A percentile compares a stretch with the other conserved stretches of the same genome.
Evolutionary conservation across 345 rosid genomes (phyloP).

Genomic region (Aurinia saxatilis): DNA sequence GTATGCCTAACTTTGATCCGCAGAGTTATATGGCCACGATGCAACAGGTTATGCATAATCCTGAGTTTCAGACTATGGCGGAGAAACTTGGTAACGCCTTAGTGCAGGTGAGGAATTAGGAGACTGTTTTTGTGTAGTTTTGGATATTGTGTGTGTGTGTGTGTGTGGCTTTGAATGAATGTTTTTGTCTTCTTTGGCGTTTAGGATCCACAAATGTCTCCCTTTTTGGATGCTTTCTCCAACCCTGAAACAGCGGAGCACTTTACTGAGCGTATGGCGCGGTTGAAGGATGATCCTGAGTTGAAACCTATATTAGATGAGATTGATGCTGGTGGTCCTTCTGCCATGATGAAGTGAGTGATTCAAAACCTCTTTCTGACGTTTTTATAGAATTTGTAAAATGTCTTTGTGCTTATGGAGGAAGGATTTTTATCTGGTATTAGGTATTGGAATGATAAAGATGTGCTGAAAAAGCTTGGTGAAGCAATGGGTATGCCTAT

Average conservation of each 20-base stretch:
- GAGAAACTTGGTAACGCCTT: conserved; percentile 86
- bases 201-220: conserved; percentile 96
- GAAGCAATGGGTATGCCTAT: conserved; percentile 96
- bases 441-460: conserved; percentile 98
- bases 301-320: conserved; percentile 86
- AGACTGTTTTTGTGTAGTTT: background rate
- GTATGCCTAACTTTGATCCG: conserved; percentile 61
- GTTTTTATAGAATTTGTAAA: background rate
- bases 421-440: background rate
- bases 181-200: conserved; percentile 1
- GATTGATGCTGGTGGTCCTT: conserved; percentile 86
- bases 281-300: conserved; percentile 78
- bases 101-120: conserved; percentile 53
- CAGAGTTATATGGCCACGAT: conserved; percentile 73
- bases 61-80: conserved; percentile 91
- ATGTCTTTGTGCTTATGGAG: background rate
- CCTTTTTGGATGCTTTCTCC: conserved; percentile 76
- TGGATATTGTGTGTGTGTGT: background rate
- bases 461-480: conserved; percentile 81
- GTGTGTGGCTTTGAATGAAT: background rate
- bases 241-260: conserved; percentile 79
- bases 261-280: conserved; percentile 81
- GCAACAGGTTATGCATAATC: conserved; percentile 98
- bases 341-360: conserved; percentile 91
- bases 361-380: background rate